Evolutionary conservation across 2,329 filamentous ascomycete genomes (phyloP), one percentile per base, ranked within the genome.

Genomic region (Phialocephala sp.): DNA sequence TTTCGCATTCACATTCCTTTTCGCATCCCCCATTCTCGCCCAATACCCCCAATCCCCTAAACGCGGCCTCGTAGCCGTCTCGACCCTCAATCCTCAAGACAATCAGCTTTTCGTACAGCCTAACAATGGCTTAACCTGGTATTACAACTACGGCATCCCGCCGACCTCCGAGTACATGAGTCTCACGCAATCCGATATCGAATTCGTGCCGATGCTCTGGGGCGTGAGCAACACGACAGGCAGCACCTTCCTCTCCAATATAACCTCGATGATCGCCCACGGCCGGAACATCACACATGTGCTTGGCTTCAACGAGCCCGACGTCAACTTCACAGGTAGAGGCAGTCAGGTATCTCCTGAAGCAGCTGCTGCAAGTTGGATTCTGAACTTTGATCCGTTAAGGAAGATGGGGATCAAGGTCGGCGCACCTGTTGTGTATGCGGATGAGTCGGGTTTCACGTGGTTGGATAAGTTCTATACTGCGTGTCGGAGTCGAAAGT

Each of bases 171-270:
- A 79, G 52, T 89, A 84, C 74, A 69, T 76, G 50, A 76, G 80
- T 58, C 72, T 82, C 39, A 71, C 82, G 0, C 85, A 89, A 71
- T 79, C 81, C 18, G 77, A 82, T 12, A 86, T 94, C 70, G 84
- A 91, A 76, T 95, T 92, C 77, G 87, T 94, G 0, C 91, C 92
- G 56, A 93, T 93, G 91, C 85, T 93, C 66, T 94, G 89, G 89
- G 90, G 90, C 37, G 80, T 57, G 85, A 18, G 79, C 81, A 8
- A 66, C 77, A 76, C 79, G 35, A 79, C 81, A 63, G 83, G 86
- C 74, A 87, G 84, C 0, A 80, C 82, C 0, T 93, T 93, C 76
- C 81, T 88, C 43, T 78, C 83, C 61, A 80, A 83, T 1, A 85
- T 94, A 52, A 84, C 81, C 71, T 68, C 71, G 1, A 80, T 89